phyloP scores from a whole-genome alignment of 768 basidiomycete genomes.

The Cyclocybe cylindracea region DNA sequence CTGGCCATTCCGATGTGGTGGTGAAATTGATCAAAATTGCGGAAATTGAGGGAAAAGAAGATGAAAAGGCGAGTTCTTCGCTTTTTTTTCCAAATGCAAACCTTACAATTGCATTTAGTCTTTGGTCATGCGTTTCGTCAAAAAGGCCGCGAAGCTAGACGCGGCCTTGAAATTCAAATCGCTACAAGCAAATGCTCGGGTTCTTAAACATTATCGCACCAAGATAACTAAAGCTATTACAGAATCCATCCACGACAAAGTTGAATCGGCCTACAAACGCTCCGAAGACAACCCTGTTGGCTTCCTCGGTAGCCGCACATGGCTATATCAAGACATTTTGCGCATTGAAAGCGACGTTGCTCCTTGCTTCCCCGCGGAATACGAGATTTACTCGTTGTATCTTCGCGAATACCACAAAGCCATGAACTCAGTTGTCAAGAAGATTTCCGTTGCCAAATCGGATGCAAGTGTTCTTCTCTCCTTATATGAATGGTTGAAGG shows the following conservation, averaged over 20 bases:
- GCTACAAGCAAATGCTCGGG: slow-evolving; percentile 88
- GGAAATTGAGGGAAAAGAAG: slow-evolving; percentile 89
- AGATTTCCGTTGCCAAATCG: slow-evolving; percentile 68
- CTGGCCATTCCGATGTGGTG: slow-evolving; percentile 81
- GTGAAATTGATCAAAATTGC: slow-evolving; percentile 92
- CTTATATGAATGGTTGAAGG: slow-evolving; percentile 93
- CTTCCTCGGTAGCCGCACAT: slow-evolving; percentile 79
- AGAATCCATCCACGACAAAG: slow-evolving; percentile 71
- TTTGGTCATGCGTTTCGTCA: slow-evolving; percentile 90
- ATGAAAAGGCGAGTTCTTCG: slow-evolving; percentile 74
- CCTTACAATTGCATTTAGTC: slow-evolving; percentile 51
- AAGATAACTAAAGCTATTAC: slow-evolving; percentile 82
- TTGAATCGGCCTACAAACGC: slow-evolving; percentile 65
- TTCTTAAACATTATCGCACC: slow-evolving; percentile 93
- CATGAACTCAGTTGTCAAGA: slow-evolving; percentile 72
- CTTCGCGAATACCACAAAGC: slow-evolving; percentile 90
- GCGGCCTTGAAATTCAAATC: slow-evolving; percentile 93
- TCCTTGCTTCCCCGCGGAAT: slow-evolving; percentile 89
- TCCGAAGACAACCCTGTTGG: slow-evolving; percentile 63
- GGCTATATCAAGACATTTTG: slow-evolving; percentile 95
- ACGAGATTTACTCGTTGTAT: slow-evolving; percentile 83
- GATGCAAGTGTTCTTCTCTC: slow-evolving; percentile 88
- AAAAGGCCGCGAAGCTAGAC: slow-evolving; percentile 90
- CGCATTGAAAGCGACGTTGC: slow-evolving; percentile 90
- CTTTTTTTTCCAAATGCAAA: neutral